Evolutionary conservation across 805 yeast species (phyloP).

Genomic region (Allodekkera sacchari): DNA sequence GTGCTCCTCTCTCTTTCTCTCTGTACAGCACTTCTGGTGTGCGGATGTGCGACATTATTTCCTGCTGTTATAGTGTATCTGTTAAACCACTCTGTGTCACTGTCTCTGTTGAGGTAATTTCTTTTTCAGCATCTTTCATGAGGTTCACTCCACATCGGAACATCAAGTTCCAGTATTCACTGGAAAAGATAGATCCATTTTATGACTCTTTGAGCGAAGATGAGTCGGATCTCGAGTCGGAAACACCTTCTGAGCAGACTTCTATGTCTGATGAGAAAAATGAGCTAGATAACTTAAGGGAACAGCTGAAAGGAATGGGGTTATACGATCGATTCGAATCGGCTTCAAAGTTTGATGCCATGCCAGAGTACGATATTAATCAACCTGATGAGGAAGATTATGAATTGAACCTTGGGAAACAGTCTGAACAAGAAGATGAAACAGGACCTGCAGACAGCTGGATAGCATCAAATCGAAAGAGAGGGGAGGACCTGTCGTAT

Average conservation of each 20-base stretch:
- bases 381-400: not conserved
- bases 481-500: not conserved
- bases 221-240: slow-evolving; percentile 8
- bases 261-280: slow-evolving; percentile 2
- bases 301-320: slow-evolving; percentile 1
- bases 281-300: slow-evolving; percentile 5
- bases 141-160: slow-evolving; percentile 22
- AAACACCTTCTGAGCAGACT: slow-evolving; percentile 1
- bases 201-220: slow-evolving; percentile 18
- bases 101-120: too few relatives aligned
- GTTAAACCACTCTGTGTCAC: too few relatives aligned
- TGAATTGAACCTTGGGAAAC: not conserved
- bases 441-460: not conserved
- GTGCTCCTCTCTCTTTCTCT: too few relatives aligned
- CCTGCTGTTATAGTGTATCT: too few relatives aligned
- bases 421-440: not conserved
- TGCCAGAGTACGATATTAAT: too few relatives aligned
- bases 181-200: slow-evolving; percentile 18
- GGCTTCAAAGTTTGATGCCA: slow-evolving; percentile 1
- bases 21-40: too few relatives aligned
- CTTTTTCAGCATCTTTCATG: slow-evolving; percentile 9
- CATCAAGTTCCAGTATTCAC: slow-evolving; percentile 11
- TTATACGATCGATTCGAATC: slow-evolving; percentile 5
- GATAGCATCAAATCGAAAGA: not conserved
- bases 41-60: too few relatives aligned